Evolutionary conservation across 2,329 filamentous ascomycete genomes (phyloP), one percentile per base, ranked within the genome.

Genomic region (Magnaporthiopsis incrustans): DNA sequence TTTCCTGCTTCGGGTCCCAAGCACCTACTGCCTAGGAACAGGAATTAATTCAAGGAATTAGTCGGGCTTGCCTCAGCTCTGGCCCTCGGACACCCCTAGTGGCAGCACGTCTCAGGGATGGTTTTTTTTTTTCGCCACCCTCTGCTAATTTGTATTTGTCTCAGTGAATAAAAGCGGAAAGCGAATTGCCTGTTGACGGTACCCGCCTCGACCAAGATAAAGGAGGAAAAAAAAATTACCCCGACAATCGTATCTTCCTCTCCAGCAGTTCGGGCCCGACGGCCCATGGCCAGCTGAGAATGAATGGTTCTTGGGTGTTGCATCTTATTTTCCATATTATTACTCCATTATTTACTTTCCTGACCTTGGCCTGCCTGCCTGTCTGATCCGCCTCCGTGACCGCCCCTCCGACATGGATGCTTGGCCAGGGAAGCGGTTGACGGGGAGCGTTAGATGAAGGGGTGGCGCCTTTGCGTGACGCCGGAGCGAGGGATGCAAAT

Each of bases 271-370:
- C n/a, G n/a, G n/a, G n/a, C n/a, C n/a, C 27, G 27, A 30, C 5
- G 3, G 27, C 7, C 6, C 7, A n/a, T 22, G 3, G 12, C 18
- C 7, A 22, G 22, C 44, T 53, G 44, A 22, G 44, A n/a, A 53
- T 8, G 18, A 6, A 2, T 14, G 1, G 3, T 7, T 5, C 22
- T 53, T n/a, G 8, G 6, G 5, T 30, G 27, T 30, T 30, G 3
- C 27, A 11, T n/a, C 44, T 53, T 53, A 53, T 10, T 53, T 8
- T n/a, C 7, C 44, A 10, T 53, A n/a, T 53, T 53, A 53, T n/a
- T 53, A n/a, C 44, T 22, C 63, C 50, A 60, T 60, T 58, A 58
- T 66, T 35, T 25, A 25, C 11, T 57, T 64, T 61, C 26, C 12
- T 32, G 27, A 5, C 14, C 22, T 60, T 62, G 50, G 26, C 27